Conservation (phyloP, 129 eudicot genomes). For the Dittrichia graveolens region DNA sequence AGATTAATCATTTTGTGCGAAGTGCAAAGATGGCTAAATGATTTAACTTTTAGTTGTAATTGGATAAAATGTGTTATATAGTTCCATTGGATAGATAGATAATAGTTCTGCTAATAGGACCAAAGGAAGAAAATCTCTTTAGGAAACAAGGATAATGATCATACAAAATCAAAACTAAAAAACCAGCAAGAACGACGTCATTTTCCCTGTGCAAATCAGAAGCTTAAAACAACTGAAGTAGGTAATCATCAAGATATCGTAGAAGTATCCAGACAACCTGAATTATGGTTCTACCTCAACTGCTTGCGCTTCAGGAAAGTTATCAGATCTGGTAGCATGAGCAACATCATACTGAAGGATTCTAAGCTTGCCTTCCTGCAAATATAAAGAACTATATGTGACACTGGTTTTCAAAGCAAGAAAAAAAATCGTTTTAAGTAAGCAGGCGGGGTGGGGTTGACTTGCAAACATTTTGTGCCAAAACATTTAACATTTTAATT, state of each 20-base stretch:
- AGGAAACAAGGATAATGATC: neutral
- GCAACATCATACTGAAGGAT: conserved; percentile 71
- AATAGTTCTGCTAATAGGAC: no score
- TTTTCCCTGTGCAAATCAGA: neutral
- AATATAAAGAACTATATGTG: conserved; percentile 4
- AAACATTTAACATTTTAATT: neutral
- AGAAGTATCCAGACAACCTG: conserved; percentile 36
- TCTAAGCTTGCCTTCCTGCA: conserved; percentile 98
- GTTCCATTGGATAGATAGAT: neutral
- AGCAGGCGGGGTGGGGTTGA: no score
- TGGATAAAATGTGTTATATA: neutral
- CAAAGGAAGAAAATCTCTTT: neutral
- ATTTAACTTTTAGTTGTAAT: neutral
- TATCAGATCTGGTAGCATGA: conserved; percentile 32
- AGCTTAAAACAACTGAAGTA: neutral
- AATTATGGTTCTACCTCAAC: conserved; percentile 37
- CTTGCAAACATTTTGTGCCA: neutral
- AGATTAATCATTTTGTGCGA: neutral
- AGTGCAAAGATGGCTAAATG: neutral
- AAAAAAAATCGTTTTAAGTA: neutral
- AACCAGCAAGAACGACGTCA: neutral
- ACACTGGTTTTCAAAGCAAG: neutral
- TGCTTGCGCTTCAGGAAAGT: conserved; percentile 34
- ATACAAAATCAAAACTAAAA: neutral
- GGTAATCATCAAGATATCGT: conserved; percentile 5